Percentiles rank a stretch among this genome's conserved stretches.
Conservation (phyloP, 176 grass and related monocot species). For the Thalia dealbata region DNA sequence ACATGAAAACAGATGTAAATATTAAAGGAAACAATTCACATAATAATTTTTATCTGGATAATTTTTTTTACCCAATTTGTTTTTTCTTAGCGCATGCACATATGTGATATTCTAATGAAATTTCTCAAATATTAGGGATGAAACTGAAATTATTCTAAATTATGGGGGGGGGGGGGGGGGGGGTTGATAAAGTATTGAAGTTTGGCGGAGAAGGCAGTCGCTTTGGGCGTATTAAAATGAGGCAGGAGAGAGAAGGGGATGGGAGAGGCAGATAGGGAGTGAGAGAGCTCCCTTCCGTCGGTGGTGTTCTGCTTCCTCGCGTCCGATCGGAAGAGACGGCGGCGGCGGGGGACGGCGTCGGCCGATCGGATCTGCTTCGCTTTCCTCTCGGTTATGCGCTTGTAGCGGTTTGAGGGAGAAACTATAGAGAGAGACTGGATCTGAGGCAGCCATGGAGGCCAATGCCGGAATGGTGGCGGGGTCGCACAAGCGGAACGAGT, state of each 20-base stretch:
- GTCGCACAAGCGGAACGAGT: conserved; percentile 62
- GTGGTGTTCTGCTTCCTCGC: neutral
- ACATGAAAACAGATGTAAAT: too few relatives aligned
- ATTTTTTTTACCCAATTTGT: too few relatives aligned
- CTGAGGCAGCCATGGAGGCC: conserved; percentile 36
- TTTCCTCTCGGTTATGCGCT: neutral
- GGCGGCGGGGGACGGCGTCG: neutral
- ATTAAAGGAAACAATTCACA: too few relatives aligned
- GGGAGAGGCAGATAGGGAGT: neutral
- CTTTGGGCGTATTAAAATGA: neutral
- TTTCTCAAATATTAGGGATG: neutral
- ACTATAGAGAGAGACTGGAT: neutral
- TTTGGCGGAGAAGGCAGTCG: neutral
- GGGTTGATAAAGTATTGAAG: neutral
- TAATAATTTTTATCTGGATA: too few relatives aligned
- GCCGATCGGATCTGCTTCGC: neutral
- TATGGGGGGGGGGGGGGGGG: too few relatives aligned
- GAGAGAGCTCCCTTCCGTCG: neutral
- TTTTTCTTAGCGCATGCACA: too few relatives aligned
- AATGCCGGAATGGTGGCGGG: conserved; percentile 69
- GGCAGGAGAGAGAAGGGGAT: neutral
- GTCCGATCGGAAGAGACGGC: too few relatives aligned
- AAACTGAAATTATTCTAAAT: neutral
- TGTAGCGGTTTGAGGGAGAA: neutral
- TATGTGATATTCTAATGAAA: too few relatives aligned